Evolutionary conservation across 1,284 basidiomycete species (phyloP).

Genomic region (Athelia psychrophila): DNA sequence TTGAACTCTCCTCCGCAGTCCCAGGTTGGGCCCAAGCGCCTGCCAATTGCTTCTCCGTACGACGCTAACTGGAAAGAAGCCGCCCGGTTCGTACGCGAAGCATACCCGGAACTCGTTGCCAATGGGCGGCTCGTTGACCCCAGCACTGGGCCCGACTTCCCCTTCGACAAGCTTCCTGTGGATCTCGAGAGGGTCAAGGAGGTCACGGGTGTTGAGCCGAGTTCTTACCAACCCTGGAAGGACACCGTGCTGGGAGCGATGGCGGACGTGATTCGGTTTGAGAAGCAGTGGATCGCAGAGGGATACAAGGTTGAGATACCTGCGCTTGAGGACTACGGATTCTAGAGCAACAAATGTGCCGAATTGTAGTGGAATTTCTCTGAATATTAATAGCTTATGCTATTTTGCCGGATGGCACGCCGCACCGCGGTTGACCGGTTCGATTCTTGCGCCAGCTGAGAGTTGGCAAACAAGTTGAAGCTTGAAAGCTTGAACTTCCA

Average conservation of each 20-base stretch:
- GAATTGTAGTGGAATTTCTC: too few relatives aligned
- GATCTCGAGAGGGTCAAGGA: not conserved
- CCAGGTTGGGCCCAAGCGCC: slow-evolving; percentile 1
- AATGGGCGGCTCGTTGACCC: slow-evolving; percentile 2
- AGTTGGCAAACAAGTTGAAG: too few relatives aligned
- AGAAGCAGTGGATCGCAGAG: not conserved
- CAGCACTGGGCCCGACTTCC: not conserved
- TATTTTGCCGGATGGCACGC: too few relatives aligned
- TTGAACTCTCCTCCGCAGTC: slow-evolving; percentile 5
- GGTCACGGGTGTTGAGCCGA: not conserved
- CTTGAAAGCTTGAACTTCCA: too few relatives aligned
- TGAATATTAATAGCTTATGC: too few relatives aligned
- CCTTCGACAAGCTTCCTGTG: not conserved
- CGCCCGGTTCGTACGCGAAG: slow-evolving; percentile 4
- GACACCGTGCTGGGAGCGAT: not conserved
- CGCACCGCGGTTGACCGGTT: too few relatives aligned
- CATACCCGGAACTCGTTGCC: slow-evolving; percentile 10
- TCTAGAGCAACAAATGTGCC: too few relatives aligned
- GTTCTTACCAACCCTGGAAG: not conserved
- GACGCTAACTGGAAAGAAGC: slow-evolving; percentile 7
- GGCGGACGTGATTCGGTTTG: not conserved
- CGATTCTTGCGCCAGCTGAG: too few relatives aligned
- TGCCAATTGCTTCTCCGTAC: slow-evolving; percentile 4
- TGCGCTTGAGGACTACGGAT: not conserved
- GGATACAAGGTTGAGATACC: not conserved